A percentile compares a stretch with the other conserved stretches of the same genome.
phyloP scores from a whole-genome alignment of 345 rosid genomes.

The Rhizophora apiculata region DNA sequence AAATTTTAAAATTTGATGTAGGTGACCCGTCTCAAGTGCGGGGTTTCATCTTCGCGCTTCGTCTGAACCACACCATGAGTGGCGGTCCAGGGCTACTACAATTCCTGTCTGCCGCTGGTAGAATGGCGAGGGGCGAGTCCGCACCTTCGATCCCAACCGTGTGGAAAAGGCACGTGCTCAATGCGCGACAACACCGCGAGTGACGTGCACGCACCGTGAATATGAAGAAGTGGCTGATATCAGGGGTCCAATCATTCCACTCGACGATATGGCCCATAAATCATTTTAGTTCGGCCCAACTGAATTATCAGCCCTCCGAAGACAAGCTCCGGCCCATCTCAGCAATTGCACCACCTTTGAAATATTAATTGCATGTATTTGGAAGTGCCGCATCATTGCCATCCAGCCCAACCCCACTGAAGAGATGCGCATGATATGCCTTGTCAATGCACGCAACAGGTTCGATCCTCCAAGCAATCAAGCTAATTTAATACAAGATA shows the following conservation, averaged over 20 bases:
- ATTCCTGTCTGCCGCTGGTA: conserved; percentile 15
- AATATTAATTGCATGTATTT: conserved; percentile 18
- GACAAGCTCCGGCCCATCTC: background rate
- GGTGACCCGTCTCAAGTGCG: conserved; percentile 25
- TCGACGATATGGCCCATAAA: no score
- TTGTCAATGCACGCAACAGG: background rate
- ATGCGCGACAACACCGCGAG: conserved; percentile 10
- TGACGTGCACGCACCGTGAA: conserved; percentile 22
- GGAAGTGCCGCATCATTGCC: conserved; percentile 23
- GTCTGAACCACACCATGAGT: conserved; percentile 19
- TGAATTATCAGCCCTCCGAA: conserved; percentile 1
- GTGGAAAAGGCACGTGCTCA: conserved; percentile 20
- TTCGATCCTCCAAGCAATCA: no score
- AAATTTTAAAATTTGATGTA: background rate
- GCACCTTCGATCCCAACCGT: conserved; percentile 12
- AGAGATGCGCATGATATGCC: conserved; percentile 3
- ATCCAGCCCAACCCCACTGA: conserved; percentile 13
- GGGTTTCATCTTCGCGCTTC: conserved; percentile 16
- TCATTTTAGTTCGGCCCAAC: conserved; percentile 18
- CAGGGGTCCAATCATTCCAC: no score
- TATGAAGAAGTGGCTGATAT: no score
- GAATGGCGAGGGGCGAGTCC: no score
- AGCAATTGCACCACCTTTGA: conserved; percentile 19
- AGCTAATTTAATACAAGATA: no score
- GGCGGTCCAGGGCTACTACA: conserved; percentile 14